These are phyloP conservation scores for Arabis hirsuta DNA, from an alignment of 345 rosid species.

Conservation along the genomic window DNA sequence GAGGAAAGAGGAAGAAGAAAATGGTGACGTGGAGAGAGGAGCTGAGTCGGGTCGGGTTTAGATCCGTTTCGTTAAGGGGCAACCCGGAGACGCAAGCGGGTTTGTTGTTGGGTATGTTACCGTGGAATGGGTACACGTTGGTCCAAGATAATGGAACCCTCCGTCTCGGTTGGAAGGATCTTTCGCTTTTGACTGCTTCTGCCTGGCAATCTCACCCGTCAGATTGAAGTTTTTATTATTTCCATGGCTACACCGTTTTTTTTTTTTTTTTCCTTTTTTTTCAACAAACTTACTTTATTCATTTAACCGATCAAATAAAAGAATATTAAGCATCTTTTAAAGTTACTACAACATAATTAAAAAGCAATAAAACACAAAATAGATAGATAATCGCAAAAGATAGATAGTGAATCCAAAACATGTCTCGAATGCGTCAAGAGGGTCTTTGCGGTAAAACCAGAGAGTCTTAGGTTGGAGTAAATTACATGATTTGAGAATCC, in stretches of 20 bases:
- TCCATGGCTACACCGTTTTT: background rate
- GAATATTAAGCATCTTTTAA: no score
- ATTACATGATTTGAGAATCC: no score
- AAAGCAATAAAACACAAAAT: no score
- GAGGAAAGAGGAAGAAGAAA: constrained; percentile 70
- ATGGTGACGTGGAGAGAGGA: constrained; percentile 74
- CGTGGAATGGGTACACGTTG: constrained; percentile 92
- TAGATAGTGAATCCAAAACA: no score
- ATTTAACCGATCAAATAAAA: no score
- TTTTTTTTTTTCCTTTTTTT: background rate
- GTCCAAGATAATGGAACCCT: constrained; percentile 80
- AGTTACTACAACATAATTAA: no score
- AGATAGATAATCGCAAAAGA: no score
- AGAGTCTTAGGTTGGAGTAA: no score
- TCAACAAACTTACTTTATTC: no score
- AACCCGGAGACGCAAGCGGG: constrained; percentile 92
- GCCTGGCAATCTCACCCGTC: constrained; percentile 77
- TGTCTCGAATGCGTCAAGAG: no score
- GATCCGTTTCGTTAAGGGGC: constrained; percentile 76
- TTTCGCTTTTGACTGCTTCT: constrained; percentile 86
- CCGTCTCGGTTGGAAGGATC: constrained; percentile 95
- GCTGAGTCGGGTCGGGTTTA: constrained; percentile 67
- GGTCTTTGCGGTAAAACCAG: no score
- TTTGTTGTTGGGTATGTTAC: constrained; percentile 83
- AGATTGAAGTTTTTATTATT: constrained; percentile 41